Evolutionary conservation across 805 yeast genomes (phyloP).

Genomic region (Teunomyces tritomae): DNA sequence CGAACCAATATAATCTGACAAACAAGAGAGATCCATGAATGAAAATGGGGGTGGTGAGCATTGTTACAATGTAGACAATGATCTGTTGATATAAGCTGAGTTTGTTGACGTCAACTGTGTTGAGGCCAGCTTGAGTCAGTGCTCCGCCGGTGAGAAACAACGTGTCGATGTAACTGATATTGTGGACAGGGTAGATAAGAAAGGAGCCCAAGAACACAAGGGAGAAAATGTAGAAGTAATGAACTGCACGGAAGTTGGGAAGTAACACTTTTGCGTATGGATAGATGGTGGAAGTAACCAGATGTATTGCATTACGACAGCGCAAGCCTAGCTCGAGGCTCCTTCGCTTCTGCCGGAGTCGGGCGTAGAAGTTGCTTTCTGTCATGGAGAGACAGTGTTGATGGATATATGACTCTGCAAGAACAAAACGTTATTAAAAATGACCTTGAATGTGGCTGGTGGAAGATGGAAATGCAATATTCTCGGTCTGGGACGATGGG

Average conservation of each 20-base stretch:
- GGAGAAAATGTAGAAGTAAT: slow-evolving; percentile 65
- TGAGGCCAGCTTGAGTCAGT: slow-evolving; percentile 88
- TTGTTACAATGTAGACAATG: slow-evolving; percentile 57
- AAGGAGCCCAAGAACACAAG: slow-evolving; percentile 68
- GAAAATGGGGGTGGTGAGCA: slow-evolving; percentile 80
- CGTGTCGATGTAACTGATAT: slow-evolving; percentile 70
- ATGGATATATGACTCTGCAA: too few relatives aligned
- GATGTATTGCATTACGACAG: slow-evolving; percentile 35
- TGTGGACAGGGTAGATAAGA: slow-evolving; percentile 70
- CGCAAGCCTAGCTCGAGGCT: slow-evolving; percentile 14
- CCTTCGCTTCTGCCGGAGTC: slow-evolving; percentile 4
- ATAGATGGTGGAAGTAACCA: slow-evolving; percentile 30
- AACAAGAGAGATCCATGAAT: slow-evolving; percentile 79
- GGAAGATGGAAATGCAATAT: too few relatives aligned
- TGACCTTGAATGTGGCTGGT: too few relatives aligned
- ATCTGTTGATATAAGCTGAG: slow-evolving; percentile 78
- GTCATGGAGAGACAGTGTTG: neutral
- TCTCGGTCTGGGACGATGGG: too few relatives aligned
- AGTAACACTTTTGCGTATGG: slow-evolving; percentile 43
- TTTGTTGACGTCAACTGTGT: slow-evolving; percentile 67
- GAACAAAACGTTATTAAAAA: too few relatives aligned
- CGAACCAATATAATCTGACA: slow-evolving; percentile 84
- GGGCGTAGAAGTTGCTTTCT: slow-evolving; percentile 5
- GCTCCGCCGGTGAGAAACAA: slow-evolving; percentile 76
- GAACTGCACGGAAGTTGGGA: slow-evolving; percentile 62